These are phyloP conservation scores for Penicillium polonicum DNA, from an alignment of 2,329 filamentous ascomycete species.

Conservation along the genomic window DNA sequence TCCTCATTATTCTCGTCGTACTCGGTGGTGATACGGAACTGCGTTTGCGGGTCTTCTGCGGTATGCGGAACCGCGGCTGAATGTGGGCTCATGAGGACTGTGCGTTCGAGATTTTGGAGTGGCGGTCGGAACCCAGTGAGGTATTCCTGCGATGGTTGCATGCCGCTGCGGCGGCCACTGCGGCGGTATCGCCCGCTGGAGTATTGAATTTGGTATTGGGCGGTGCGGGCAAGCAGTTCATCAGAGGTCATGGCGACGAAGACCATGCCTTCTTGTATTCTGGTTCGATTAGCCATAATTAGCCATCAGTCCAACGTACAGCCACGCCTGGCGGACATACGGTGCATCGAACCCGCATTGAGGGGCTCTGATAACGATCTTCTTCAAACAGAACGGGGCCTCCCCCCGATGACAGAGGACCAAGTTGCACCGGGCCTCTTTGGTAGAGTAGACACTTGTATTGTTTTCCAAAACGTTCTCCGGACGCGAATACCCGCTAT, in stretches of 20 bases:
- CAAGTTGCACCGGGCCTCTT: conserved; percentile 83
- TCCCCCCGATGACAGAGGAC: conserved; percentile 77
- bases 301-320: conserved; percentile 26
- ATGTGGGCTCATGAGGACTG: conserved; percentile 23
- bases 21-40: conserved; percentile 39
- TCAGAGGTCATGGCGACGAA: conserved; percentile 85
- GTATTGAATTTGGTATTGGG: conserved; percentile 73
- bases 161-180: conserved; percentile 29
- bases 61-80: conserved; percentile 28
- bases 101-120: conserved; percentile 35
- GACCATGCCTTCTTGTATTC: conserved; percentile 86
- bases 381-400: conserved; percentile 77
- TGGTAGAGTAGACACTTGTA: conserved; percentile 83
- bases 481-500: conserved; percentile 59
- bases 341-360: conserved; percentile 78
- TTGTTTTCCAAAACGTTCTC: conserved; percentile 85
- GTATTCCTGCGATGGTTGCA: conserved; percentile 43
- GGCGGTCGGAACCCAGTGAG: conserved; percentile 39
- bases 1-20: conserved; percentile 39
- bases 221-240: conserved; percentile 69
- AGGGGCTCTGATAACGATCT: conserved; percentile 84
- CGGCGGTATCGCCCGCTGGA: conserved; percentile 33
- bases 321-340: conserved; percentile 54
- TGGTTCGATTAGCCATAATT: conserved; percentile 40
- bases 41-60: conserved; percentile 23